Evolutionary conservation across 768 basidiomycete genomes (phyloP).

Genomic region (Gelatoporia subvermispora): DNA sequence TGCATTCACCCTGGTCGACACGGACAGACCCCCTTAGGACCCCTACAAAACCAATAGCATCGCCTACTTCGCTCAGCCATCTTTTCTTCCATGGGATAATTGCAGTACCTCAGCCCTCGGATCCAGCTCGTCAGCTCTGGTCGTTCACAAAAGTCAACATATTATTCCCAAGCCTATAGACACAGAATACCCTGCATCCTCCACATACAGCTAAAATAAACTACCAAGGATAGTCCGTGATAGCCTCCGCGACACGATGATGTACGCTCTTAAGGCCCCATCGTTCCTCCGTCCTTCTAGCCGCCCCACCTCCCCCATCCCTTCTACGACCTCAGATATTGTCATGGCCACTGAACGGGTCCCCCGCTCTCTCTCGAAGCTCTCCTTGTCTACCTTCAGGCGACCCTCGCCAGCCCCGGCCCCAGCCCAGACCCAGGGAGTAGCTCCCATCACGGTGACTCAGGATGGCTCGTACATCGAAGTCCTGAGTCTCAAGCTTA

Average conservation of each 20-base stretch:
- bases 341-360: slow-evolving; percentile 37
- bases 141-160: slow-evolving; percentile 28
- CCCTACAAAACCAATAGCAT: slow-evolving; percentile 1
- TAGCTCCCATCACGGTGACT: slow-evolving; percentile 36
- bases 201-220: slow-evolving; percentile 4
- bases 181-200: slow-evolving; percentile 13
- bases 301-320: slow-evolving; percentile 59
- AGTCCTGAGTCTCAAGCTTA: slow-evolving; percentile 69
- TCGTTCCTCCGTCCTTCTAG: slow-evolving; percentile 62
- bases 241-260: slow-evolving; percentile 13
- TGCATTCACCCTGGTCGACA: slow-evolving; percentile 53
- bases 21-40: slow-evolving; percentile 76
- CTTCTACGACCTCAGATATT: slow-evolving; percentile 35
- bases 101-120: slow-evolving; percentile 21
- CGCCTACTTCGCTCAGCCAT: slow-evolving; percentile 17
- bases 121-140: slow-evolving; percentile 38
- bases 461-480: slow-evolving; percentile 82
- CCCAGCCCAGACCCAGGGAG: slow-evolving; percentile 27
- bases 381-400: slow-evolving; percentile 56
- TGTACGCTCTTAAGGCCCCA: slow-evolving; percentile 66
- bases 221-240: slow-evolving; percentile 18
- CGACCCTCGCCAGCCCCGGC: slow-evolving; percentile 47
- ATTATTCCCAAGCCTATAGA: slow-evolving; percentile 6
- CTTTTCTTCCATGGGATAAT: slow-evolving; percentile 35
- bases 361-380: slow-evolving; percentile 49